Base-by-base conservation (phyloP, 2,329 filamentous ascomycete genomes). In the Periconia digitata region DNA sequence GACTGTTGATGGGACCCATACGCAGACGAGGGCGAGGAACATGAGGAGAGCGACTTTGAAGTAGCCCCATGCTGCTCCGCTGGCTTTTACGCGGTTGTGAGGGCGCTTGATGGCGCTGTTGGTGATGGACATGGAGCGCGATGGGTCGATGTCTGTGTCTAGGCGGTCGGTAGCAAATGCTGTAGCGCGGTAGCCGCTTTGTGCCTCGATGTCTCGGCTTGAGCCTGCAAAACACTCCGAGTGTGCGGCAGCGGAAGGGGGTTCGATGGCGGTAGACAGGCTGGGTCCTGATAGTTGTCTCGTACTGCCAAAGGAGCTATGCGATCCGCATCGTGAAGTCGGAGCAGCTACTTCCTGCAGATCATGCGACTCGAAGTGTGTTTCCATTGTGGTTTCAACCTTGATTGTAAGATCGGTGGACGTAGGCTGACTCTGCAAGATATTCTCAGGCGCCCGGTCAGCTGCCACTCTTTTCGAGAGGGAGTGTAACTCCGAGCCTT, bases 1-100 rank as follows among this genome's bases (percentile, higher is more conserved):
- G 50, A 86, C 80, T 18, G 85, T 89, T 1, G 87, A 91, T 83
- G 90, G 48, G 0, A 92, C 83, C 86, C 86, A 90, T 6, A 87
- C 89, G 21, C 89, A 79, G 43, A 89, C 75, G 50, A 90, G 78
- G 0, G 85, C 85, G 1, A 83, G 77, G 70, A 89, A 89, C 76
- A 89, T 89, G 8, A 89, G 76, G 22, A 88, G 75, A 0, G 86
- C 80, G 40, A 85, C 87, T 59, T 87, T 87, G 47, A 85, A 82
- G 64, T 89, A 89, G 1, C 81, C 79, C 83, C 83, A 86, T 1
- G 85, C 82, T 2, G 85, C 85, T 3, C 47, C 56, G 29, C 78
- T 85, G 63, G 80, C 85, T 17, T 82, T 75, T 47, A 83, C 51
- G 12, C 53, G 46, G 3, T 38, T 39, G 24, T 41, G 49, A 12